Base-by-base conservation (phyloP, 345 rosid genomes). In the Euclidium syriacum region DNA sequence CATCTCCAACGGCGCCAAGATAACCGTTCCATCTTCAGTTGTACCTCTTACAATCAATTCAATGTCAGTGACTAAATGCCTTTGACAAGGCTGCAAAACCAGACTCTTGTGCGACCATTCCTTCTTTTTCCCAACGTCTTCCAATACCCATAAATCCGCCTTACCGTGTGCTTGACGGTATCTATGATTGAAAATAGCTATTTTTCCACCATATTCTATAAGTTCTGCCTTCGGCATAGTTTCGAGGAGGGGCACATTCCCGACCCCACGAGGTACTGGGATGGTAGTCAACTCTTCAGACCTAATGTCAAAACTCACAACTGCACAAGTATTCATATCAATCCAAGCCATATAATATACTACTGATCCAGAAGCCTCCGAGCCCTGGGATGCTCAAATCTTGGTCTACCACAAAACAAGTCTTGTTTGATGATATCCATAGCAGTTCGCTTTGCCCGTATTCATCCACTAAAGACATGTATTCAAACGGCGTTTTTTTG, bases 41-140 rank as follows among this genome's bases (percentile, higher is more conserved):
- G 46, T 60, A 11, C 65, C 53, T 33, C 7, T 46, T 22, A 60
- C 11, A 3, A 34, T 10, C 15, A 46, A 23, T 6, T 6, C 24
- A 60, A 4, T 33, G 54, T 34, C 65, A 16, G 22, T 1, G 26
- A 47, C 56, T 35, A 61, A 61, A 48, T 34, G 56, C n/a, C 25
- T 47, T 24, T 61, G 66, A 34, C 56, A 11, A 34, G 66, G 55
- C 44, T 16, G 56, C 66, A 61, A 7, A 48, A 23, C 7, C 35
- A 34, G 17, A 11, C 0, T 47, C 12, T 2, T 16, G 1, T 9
- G 15, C 11, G 34, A 46, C 65, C 65, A 60, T 47, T 23, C 17
- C 10, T 23, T 15, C 25, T 44, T 15, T 16, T 44, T 41, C n/a
- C 10, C 19, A n/a, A 0, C 4, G 23, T 39, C 35, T 17, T 58